phyloP scores from a whole-genome alignment of 805 yeast species.

The Lipomyces sp. region DNA sequence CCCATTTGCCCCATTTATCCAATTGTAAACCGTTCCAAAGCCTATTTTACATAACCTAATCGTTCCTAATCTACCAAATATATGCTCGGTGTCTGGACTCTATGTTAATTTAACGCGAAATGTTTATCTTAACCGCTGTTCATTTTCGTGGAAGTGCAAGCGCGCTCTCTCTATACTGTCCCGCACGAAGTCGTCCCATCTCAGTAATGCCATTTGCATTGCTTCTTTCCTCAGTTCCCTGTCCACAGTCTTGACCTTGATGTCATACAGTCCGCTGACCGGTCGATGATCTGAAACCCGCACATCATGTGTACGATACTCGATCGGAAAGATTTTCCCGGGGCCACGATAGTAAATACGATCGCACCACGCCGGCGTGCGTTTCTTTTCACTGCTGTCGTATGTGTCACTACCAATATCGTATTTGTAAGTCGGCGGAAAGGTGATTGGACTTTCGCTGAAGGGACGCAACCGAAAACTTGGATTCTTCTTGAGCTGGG shows the following conservation, averaged over 20 bases:
- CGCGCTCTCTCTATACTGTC: slow-evolving; percentile 28
- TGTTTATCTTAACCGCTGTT: slow-evolving; percentile 1
- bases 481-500: slow-evolving; percentile 78
- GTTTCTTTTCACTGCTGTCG: slow-evolving; percentile 88
- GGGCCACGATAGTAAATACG: slow-evolving; percentile 68
- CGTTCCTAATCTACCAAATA: not conserved
- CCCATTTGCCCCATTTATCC: not conserved
- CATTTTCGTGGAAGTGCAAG: slow-evolving; percentile 15
- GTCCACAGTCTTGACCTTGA: slow-evolving; percentile 68
- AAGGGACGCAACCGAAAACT: slow-evolving; percentile 67
- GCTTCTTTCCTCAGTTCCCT: slow-evolving; percentile 45
- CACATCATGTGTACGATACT: slow-evolving; percentile 64
- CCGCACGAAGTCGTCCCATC: slow-evolving; percentile 32
- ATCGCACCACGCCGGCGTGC: slow-evolving; percentile 99
- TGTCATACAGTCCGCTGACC: slow-evolving; percentile 72
- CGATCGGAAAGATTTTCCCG: slow-evolving; percentile 56
- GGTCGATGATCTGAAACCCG: slow-evolving; percentile 89
- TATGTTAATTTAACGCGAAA: not conserved
- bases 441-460: slow-evolving; percentile 76
- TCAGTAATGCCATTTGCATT: slow-evolving; percentile 18
- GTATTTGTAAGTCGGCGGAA: slow-evolving; percentile 92
- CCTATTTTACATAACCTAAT: not conserved
- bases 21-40: not conserved
- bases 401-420: slow-evolving; percentile 82
- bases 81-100: not conserved